These are phyloP conservation scores for Heterobasidion occidentale DNA, from an alignment of 1,284 basidiomycete species.

Conservation along the genomic window DNA sequence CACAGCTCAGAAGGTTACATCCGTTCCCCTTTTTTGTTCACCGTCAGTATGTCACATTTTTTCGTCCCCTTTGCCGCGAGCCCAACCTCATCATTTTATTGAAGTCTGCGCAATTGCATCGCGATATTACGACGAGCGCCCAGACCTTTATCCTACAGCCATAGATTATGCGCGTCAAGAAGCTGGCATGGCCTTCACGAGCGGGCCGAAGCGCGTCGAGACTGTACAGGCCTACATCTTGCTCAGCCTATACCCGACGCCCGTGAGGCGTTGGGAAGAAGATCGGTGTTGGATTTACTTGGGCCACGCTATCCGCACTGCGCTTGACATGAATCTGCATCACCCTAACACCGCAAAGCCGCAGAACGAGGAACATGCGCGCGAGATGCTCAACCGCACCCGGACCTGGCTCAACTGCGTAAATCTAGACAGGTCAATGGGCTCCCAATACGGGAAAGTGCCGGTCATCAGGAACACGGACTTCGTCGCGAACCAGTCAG, in stretches of 20 bases:
- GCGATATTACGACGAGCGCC: slow-evolving; percentile 59
- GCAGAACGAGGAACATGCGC: slow-evolving; percentile 63
- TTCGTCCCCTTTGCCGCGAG: neutral
- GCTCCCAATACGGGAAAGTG: slow-evolving; percentile 78
- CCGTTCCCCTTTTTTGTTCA: slow-evolving; percentile 76
- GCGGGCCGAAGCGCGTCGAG: slow-evolving; percentile 69
- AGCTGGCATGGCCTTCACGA: slow-evolving; percentile 64
- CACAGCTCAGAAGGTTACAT: slow-evolving; percentile 63
- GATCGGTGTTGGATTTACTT: slow-evolving; percentile 75
- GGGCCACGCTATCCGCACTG: slow-evolving; percentile 72
- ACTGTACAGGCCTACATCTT: slow-evolving; percentile 68
- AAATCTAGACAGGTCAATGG: slow-evolving; percentile 75
- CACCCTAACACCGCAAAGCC: slow-evolving; percentile 63
- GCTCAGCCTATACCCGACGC: slow-evolving; percentile 66
- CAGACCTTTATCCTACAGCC: slow-evolving; percentile 53
- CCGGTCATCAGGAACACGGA: slow-evolving; percentile 70
- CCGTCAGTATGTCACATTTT: slow-evolving; percentile 54
- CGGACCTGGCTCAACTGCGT: slow-evolving; percentile 84
- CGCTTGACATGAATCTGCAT: slow-evolving; percentile 79
- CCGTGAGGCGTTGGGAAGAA: slow-evolving; percentile 70
- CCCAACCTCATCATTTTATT: slow-evolving; percentile 2
- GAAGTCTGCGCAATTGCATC: slow-evolving; percentile 75
- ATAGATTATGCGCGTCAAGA: slow-evolving; percentile 69
- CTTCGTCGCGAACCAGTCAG: slow-evolving; percentile 67
- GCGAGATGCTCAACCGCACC: slow-evolving; percentile 81